Percentiles rank a stretch among this genome's conserved stretches.
These are phyloP conservation scores for Phycomyces nitens DNA, from an alignment of 192 early-diverging fungal species.

Conservation along the genomic window DNA sequence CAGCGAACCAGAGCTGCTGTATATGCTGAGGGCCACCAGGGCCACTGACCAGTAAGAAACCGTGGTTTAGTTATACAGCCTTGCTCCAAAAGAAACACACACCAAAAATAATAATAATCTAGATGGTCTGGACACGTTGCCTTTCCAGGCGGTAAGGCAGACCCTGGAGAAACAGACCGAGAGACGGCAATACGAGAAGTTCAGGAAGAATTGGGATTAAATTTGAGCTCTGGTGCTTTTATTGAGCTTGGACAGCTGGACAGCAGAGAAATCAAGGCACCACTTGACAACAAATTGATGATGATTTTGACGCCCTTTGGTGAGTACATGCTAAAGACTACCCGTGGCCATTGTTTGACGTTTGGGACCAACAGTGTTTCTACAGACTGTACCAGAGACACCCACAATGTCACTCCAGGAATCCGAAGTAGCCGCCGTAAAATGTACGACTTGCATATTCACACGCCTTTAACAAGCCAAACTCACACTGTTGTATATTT, in stretches of 20 bases:
- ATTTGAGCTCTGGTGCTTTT: conserved; percentile 18
- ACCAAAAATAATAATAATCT: neutral
- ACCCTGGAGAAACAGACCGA: conserved; percentile 27
- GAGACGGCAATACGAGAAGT: conserved; percentile 29
- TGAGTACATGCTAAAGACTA: conserved; percentile 6
- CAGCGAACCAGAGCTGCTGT: conserved; percentile 23
- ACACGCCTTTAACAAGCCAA: too few relatives aligned
- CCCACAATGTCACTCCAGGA: conserved; percentile 17
- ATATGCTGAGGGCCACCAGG: conserved; percentile 31
- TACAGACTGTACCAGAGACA: conserved; percentile 26
- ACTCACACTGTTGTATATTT: neutral
- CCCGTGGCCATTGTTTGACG: too few relatives aligned
- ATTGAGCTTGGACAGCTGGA: conserved; percentile 22
- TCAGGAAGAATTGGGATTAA: conserved; percentile 27
- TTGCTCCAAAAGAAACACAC: neutral
- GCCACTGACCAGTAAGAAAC: conserved; percentile 23
- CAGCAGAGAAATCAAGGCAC: conserved; percentile 22
- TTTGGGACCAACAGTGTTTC: too few relatives aligned
- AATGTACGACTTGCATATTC: conserved; percentile 16
- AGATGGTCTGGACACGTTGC: conserved; percentile 34
- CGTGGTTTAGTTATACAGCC: too few relatives aligned
- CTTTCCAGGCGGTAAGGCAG: conserved; percentile 32
- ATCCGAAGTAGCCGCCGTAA: conserved; percentile 29
- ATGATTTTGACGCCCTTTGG: conserved; percentile 36
- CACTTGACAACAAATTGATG: conserved; percentile 16